A percentile compares a stretch with the other conserved stretches of the same genome.
These are phyloP conservation scores for Cercophora scortea DNA, from an alignment of 495 filamentous ascomycete genomes.

Conservation along the genomic window DNA sequence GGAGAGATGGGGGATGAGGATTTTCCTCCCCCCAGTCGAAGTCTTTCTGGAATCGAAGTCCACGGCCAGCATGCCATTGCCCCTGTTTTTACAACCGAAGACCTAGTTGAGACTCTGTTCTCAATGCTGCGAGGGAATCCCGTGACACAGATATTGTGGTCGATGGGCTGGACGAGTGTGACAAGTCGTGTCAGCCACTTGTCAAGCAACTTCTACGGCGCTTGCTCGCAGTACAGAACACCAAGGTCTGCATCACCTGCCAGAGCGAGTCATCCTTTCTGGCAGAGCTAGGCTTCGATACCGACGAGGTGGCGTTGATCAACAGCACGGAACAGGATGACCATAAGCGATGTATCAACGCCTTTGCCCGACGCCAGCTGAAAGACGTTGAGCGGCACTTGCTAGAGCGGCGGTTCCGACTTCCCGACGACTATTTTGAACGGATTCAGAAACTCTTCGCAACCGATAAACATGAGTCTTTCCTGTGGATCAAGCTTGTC, in stretches of 20 bases:
- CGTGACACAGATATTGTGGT: not conserved
- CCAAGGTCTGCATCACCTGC: slow-evolving; percentile 4
- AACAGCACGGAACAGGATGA: not conserved
- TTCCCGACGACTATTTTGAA: slow-evolving; percentile 1
- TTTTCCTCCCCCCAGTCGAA: not conserved
- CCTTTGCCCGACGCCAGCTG: not conserved
- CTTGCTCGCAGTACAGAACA: not conserved
- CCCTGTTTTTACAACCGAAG: not conserved
- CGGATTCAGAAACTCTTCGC: slow-evolving; percentile 2
- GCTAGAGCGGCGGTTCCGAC: not conserved
- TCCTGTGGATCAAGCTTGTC: slow-evolving; percentile 3
- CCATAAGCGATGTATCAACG: not conserved
- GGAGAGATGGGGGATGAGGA: not conserved
- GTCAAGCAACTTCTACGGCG: not conserved
- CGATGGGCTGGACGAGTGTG: slow-evolving; percentile 3
- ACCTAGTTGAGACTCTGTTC: not conserved
- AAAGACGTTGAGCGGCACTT: slow-evolving; percentile 1
- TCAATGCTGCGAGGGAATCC: slow-evolving; percentile 4
- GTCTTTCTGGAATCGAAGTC: not conserved
- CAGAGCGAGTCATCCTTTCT: not conserved
- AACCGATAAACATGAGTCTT: not conserved
- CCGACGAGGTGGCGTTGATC: not conserved
- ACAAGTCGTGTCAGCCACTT: not conserved
- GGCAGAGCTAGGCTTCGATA: not conserved
- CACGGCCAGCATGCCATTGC: not conserved